Percentiles rank a stretch among this genome's conserved stretches.
Conservation (phyloP, 495 filamentous ascomycete genomes). For the Pseudevernia furfuracea region DNA sequence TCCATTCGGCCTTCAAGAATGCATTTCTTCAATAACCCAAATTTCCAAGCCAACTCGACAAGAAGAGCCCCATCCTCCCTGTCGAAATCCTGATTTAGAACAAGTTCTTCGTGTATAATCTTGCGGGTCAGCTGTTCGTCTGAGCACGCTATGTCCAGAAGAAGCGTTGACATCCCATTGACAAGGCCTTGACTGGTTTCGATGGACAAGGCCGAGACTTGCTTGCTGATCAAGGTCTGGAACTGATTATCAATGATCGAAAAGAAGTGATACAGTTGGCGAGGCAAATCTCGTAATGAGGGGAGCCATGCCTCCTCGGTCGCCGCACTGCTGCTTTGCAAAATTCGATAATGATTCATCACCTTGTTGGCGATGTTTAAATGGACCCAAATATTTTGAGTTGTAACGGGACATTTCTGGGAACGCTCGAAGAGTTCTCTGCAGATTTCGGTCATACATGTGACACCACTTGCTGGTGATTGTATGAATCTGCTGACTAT, state of each 20-base stretch:
- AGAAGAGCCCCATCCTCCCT: slow-evolving; percentile 45
- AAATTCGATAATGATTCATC: slow-evolving; percentile 11
- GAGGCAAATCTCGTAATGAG: slow-evolving; percentile 1
- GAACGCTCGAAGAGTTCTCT: slow-evolving; percentile 18
- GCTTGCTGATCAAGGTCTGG: slow-evolving; percentile 29
- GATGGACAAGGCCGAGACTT: slow-evolving; percentile 32
- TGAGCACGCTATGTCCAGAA: slow-evolving; percentile 32
- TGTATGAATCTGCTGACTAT: slow-evolving; percentile 18
- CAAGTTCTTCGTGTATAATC: slow-evolving; percentile 58
- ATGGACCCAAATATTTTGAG: slow-evolving; percentile 12
- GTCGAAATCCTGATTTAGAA: slow-evolving; percentile 55
- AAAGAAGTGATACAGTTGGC: slow-evolving; percentile 23
- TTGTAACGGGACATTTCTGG: slow-evolving; percentile 8
- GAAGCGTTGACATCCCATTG: slow-evolving; percentile 33
- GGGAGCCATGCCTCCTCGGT: neutral
- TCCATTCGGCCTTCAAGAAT: slow-evolving; percentile 85
- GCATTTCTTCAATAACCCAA: slow-evolving; percentile 58
- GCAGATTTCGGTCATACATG: slow-evolving; percentile 13
- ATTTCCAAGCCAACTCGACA: slow-evolving; percentile 60
- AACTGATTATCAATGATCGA: slow-evolving; percentile 21
- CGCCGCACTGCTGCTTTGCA: slow-evolving; percentile 13
- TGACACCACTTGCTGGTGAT: slow-evolving; percentile 18
- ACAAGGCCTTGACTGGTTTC: slow-evolving; percentile 28
- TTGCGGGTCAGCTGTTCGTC: slow-evolving; percentile 38
- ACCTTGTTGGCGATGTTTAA: slow-evolving; percentile 12